Conservation (phyloP, 2,329 filamentous ascomycete genomes). For the Sclerotinia spermophila region DNA sequence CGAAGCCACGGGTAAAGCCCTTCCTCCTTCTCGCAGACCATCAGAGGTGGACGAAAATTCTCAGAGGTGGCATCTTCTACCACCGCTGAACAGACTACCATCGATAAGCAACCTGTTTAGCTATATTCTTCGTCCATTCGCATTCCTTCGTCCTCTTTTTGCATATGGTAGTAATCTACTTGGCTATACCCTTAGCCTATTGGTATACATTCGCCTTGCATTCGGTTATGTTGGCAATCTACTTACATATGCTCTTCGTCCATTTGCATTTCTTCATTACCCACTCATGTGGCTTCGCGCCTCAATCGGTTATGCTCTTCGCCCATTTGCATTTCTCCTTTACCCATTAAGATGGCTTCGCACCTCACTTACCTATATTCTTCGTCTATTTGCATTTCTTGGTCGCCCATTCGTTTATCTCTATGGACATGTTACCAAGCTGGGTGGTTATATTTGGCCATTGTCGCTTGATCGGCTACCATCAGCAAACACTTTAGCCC, state of each 20-base stretch:
- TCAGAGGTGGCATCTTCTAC: neutral
- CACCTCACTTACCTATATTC: neutral
- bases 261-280: neutral
- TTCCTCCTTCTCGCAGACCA: neutral
- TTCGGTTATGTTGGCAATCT: too few relatives aligned
- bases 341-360: neutral
- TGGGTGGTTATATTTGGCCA: neutral
- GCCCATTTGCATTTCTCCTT: neutral
- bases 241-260: neutral
- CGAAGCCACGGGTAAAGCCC: neutral
- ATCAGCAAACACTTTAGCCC: accelerated
- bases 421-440: neutral
- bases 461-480: neutral
- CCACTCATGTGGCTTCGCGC: neutral
- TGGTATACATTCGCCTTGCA: neutral
- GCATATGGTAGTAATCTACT: too few relatives aligned
- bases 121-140: neutral
- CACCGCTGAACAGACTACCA: neutral
- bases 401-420: neutral
- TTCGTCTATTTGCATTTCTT: too few relatives aligned
- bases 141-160: too few relatives aligned
- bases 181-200: neutral
- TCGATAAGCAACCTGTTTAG: neutral
- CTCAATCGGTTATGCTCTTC: neutral
- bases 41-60: neutral